Conservation (phyloP, 2,329 filamentous ascomycete genomes). For the Lecanicillium sp. region DNA sequence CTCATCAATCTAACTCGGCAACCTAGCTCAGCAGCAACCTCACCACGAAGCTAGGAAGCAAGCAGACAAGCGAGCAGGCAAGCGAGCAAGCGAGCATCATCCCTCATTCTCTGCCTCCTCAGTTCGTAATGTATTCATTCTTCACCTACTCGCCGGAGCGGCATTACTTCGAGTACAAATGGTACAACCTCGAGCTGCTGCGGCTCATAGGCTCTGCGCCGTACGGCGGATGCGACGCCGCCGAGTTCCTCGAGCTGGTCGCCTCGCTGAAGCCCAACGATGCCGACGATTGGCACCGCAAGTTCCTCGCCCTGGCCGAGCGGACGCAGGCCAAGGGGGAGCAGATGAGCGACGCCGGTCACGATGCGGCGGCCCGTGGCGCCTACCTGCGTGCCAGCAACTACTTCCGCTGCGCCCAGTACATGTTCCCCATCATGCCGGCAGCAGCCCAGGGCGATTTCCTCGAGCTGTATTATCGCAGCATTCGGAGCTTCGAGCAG, state of each 20-base stretch:
- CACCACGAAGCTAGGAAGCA: no score
- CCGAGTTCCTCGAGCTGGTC: slow-evolving; percentile 33
- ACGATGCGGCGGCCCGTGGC: slow-evolving; percentile 26
- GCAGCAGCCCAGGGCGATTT: slow-evolving; percentile 23
- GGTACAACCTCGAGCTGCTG: slow-evolving; percentile 37
- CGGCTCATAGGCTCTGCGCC: slow-evolving; percentile 33
- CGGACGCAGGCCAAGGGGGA: no score
- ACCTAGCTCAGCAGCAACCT: no score
- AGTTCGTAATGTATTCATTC: no score
- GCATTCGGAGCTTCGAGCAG: slow-evolving; percentile 24
- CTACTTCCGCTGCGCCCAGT: slow-evolving; percentile 32
- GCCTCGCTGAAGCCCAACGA: slow-evolving; percentile 29
- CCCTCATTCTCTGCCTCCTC: no score
- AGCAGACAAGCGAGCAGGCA: no score
- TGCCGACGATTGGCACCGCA: slow-evolving; percentile 15
- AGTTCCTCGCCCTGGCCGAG: neutral
- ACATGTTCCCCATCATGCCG: slow-evolving; percentile 24
- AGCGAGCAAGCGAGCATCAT: no score
- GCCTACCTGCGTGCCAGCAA: slow-evolving; percentile 36
- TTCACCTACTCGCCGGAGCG: no score
- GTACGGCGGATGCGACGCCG: slow-evolving; percentile 32
- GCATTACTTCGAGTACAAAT: no score
- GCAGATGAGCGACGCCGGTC: slow-evolving; percentile 15
- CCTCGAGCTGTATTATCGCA: no score
- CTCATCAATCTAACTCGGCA: no score